These are phyloP conservation scores for Naganishia kalamii DNA, from an alignment of 768 basidiomycete genomes.

Conservation along the genomic window DNA sequence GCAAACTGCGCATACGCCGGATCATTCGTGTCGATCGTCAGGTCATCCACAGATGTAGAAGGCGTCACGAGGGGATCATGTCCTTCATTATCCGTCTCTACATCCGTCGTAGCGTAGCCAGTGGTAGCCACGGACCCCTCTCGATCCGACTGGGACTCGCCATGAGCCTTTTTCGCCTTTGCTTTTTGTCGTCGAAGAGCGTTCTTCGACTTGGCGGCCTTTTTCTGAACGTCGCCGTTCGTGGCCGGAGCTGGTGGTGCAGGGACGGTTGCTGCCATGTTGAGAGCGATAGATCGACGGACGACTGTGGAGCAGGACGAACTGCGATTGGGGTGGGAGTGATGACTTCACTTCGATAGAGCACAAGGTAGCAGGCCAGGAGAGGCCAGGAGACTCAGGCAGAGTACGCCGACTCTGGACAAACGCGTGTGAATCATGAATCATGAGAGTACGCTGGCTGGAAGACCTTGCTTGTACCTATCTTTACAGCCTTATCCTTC, in stretches of 20 bases:
- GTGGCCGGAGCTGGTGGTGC: neutral
- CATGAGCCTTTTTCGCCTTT: conserved; percentile 24
- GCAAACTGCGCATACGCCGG: conserved; percentile 44
- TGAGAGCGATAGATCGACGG: neutral
- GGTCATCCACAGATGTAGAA: conserved; percentile 10
- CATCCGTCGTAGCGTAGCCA: conserved; percentile 5
- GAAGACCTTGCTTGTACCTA: too few species aligned
- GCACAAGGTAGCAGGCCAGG: too few species aligned
- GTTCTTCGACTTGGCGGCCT: conserved; percentile 25
- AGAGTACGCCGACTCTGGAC: too few species aligned
- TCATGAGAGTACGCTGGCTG: too few species aligned
- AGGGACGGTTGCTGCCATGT: neutral
- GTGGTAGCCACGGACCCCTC: conserved; percentile 1
- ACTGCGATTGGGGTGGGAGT: too few species aligned
- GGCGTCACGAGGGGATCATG: neutral
- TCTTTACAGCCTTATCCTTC: too few species aligned
- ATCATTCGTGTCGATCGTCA: conserved; percentile 37
- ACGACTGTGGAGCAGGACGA: too few species aligned
- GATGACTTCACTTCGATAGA: neutral
- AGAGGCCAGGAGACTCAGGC: too few species aligned
- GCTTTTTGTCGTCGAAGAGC: conserved; percentile 24
- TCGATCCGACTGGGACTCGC: neutral
- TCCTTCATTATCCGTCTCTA: conserved; percentile 2
- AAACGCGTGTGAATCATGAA: too few species aligned
- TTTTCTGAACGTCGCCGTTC: conserved; percentile 7